A percentile compares a stretch with the other conserved stretches of the same genome.
Conservation (phyloP, 2,329 filamentous ascomycete species). For the Colletotrichum euphorbiae region DNA sequence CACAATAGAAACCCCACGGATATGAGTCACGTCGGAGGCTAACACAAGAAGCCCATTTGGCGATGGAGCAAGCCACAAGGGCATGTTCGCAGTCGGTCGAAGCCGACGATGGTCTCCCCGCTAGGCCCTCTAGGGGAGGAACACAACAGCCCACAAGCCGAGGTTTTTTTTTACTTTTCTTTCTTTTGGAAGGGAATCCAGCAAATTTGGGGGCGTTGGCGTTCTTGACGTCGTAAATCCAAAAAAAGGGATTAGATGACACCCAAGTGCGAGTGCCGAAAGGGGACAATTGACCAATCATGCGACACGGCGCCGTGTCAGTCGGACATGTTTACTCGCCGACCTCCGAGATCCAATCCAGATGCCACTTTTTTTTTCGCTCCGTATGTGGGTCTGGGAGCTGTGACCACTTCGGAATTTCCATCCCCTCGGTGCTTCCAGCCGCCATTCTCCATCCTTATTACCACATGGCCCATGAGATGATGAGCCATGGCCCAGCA, state of each 20-base stretch:
- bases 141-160: too few relatives aligned
- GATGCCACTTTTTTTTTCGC: neutral
- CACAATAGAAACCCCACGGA: neutral
- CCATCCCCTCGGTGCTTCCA: neutral
- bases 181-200: neutral
- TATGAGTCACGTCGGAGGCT: slow-evolving; percentile 3
- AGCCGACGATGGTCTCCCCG: neutral
- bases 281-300: neutral
- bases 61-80: neutral
- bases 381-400: too few relatives aligned
- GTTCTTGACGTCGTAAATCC: slow-evolving; percentile 30
- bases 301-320: slow-evolving; percentile 10
- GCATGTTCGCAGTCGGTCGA: slow-evolving; percentile 11
- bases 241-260: slow-evolving; percentile 9
- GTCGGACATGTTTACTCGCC: slow-evolving; percentile 30
- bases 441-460: neutral
- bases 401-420: neutral
- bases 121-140: neutral
- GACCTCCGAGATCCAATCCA: slow-evolving; percentile 24
- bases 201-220: neutral
- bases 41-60: neutral
- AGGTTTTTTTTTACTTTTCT: too few relatives aligned
- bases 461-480: neutral
- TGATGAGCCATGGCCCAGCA: slow-evolving; percentile 4
- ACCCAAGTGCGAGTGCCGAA: slow-evolving; percentile 23